Evolutionary conservation across 78 protist genomes (phyloP), one percentile per base, ranked within the genome.

Genomic region (Dictyostelium firmibasis): DNA sequence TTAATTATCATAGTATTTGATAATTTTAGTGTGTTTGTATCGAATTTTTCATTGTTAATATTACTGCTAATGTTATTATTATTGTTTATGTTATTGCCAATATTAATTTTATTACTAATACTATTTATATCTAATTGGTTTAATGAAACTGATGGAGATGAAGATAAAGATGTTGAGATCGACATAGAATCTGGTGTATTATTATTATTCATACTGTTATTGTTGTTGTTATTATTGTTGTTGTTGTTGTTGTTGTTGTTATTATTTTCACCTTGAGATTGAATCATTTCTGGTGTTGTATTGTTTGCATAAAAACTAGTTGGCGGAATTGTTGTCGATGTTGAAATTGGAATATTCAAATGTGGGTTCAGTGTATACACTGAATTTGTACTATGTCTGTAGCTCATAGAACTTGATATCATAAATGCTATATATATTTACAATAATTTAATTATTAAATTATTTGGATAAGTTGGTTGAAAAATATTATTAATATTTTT

Each of bases 361-460:
- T 87, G 93, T 16, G 93, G 67, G 33, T 78, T 87, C 84, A 87
- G 84, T 31, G 93, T 20, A 62, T 87, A 87, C 33, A 87, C 84
- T 31, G 83, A 69, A 78, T 87, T 87, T 31, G 93, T 87, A 64
- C 83, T 69, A 27, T 87, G 93, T 47, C 93, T 76, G 81, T 87
- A 87, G 57, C 81, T 87, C 93, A 87, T 87, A 70, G 91, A 84
- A 84, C 72, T 82, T 14, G 41, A 50, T 35, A 31, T 60, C 74
- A 64, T 64, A 64, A 64, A 64, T 64, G 74, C 74, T 64, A 14
- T 64, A 16, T 64, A 16, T 64, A 70, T 70, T 27, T 11, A 38
- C 11, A 47, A 16, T 50, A 16, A 50, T 50, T 50, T 50, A 50
- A 44, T 16, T 16, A 50, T 50, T 50, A 50, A 50, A 50, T 50